phyloP scores from a whole-genome alignment of 106 monocot genomes.

The Gastrodia elata region DNA sequence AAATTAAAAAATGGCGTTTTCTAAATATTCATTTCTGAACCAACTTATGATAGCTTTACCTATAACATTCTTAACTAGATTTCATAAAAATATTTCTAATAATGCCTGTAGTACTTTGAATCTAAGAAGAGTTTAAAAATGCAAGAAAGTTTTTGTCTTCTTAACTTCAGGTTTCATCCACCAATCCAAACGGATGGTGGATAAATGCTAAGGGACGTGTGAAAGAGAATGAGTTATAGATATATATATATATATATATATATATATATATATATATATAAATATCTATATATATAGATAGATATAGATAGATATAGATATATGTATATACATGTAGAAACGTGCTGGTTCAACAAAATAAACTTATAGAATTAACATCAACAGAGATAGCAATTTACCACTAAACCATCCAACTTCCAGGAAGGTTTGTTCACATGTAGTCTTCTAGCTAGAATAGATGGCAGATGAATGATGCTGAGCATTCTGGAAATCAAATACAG shows the following conservation, averaged over 20 bases:
- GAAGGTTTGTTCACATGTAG: neutral
- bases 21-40: too few relatives aligned
- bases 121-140: neutral
- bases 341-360: neutral
- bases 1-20: too few relatives aligned
- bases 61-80: neutral
- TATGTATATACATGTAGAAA: neutral
- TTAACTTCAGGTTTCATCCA: too few relatives aligned
- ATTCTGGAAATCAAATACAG: slow-evolving; percentile 6
- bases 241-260: neutral
- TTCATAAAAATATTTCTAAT: slow-evolving; percentile 4
- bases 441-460: slow-evolving; percentile 5
- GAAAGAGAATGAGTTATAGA: neutral
- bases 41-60: neutral
- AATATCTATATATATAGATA: too few relatives aligned
- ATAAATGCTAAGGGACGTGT: neutral
- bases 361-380: neutral
- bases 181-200: neutral
- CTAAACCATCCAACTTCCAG: neutral
- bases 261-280: too few relatives aligned
- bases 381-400: slow-evolving; percentile 1
- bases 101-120: neutral
- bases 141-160: neutral
- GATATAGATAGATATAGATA: too few relatives aligned
- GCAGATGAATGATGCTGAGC: slow-evolving; percentile 4